Conservation (phyloP, 805 yeast species). For the Yarrowia sp. region DNA sequence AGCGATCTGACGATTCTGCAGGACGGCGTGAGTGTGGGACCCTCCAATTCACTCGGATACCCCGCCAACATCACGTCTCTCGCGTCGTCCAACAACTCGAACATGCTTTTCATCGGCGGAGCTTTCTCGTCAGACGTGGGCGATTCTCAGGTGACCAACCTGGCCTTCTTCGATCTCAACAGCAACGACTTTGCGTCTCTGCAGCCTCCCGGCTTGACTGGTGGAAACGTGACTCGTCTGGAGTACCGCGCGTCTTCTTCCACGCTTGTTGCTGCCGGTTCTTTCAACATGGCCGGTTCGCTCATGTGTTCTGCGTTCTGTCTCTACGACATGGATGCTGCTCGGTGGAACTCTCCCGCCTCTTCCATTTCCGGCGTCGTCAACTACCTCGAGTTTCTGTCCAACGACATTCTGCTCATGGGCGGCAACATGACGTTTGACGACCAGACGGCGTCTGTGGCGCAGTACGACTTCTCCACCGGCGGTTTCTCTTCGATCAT, state of each 20-base stretch:
- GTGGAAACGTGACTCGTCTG: slow-evolving; percentile 46
- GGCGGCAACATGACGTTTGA: slow-evolving; percentile 55
- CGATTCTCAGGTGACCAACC: slow-evolving; percentile 42
- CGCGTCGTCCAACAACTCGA: slow-evolving; percentile 29
- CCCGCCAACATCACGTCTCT: slow-evolving; percentile 10
- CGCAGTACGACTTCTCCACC: slow-evolving; percentile 53
- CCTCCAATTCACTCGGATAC: slow-evolving; percentile 32
- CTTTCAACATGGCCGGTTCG: slow-evolving; percentile 58
- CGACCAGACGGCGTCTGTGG: slow-evolving; percentile 45
- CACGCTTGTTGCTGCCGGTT: slow-evolving; percentile 68
- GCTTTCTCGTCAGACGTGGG: slow-evolving; percentile 34
- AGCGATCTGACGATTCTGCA: slow-evolving; percentile 29
- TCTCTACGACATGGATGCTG: slow-evolving; percentile 53
- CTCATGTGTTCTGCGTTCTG: slow-evolving; percentile 63
- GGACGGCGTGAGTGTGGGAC: slow-evolving; percentile 38
- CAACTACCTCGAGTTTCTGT: slow-evolving; percentile 51
- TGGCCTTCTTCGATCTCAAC: slow-evolving; percentile 53
- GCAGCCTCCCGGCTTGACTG: slow-evolving; percentile 50
- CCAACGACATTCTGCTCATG: slow-evolving; percentile 43
- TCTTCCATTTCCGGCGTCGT: slow-evolving; percentile 51
- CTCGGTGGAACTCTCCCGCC: slow-evolving; percentile 53
- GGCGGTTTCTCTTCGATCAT: slow-evolving; percentile 31
- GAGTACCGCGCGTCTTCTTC: slow-evolving; percentile 44
- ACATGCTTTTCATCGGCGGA: slow-evolving; percentile 39
- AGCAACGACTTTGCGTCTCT: slow-evolving; percentile 43